Evolutionary conservation across 345 rosid species (phyloP).

Genomic region (Corchorus olitorius): DNA sequence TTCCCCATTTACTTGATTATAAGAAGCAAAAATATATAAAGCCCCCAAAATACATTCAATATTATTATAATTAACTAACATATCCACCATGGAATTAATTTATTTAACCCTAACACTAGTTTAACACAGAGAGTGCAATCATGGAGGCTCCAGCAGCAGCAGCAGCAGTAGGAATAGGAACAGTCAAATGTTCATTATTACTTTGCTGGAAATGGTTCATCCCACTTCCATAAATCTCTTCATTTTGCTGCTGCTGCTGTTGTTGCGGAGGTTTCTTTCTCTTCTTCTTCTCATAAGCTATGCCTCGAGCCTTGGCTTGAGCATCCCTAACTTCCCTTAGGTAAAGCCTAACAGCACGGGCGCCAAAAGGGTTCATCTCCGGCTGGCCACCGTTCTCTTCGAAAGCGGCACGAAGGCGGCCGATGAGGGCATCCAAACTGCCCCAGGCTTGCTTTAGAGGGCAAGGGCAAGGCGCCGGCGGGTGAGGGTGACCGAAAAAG

Average conservation of each 20-base stretch:
- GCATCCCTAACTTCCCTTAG: slow-evolving; percentile 6
- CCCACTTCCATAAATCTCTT: neutral
- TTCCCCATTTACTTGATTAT: too few species aligned
- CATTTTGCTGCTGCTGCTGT: neutral
- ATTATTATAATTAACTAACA: too few species aligned
- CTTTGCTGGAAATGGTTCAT: neutral
- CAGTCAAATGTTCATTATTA: neutral
- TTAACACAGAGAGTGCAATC: neutral
- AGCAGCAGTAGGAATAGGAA: too few species aligned
- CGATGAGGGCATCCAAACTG: slow-evolving; percentile 8
- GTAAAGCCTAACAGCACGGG: neutral
- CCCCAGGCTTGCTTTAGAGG: slow-evolving; percentile 10
- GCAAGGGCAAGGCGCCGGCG: slow-evolving; percentile 4
- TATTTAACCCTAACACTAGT: neutral
- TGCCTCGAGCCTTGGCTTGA: slow-evolving; percentile 11
- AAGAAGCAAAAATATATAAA: too few species aligned
- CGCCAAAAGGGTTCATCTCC: slow-evolving; percentile 2
- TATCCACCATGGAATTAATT: neutral
- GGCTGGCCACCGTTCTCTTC: slow-evolving; percentile 12
- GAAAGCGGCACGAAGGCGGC: slow-evolving; percentile 6
- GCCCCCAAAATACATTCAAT: too few species aligned
- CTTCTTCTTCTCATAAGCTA: slow-evolving; percentile 6
- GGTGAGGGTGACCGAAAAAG: neutral
- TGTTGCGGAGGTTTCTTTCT: neutral
- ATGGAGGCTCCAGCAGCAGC: neutral